A percentile compares a stretch with the other conserved stretches of the same genome.
These are phyloP conservation scores for Russula compacta DNA, from an alignment of 768 basidiomycete genomes.

Conservation along the genomic window DNA sequence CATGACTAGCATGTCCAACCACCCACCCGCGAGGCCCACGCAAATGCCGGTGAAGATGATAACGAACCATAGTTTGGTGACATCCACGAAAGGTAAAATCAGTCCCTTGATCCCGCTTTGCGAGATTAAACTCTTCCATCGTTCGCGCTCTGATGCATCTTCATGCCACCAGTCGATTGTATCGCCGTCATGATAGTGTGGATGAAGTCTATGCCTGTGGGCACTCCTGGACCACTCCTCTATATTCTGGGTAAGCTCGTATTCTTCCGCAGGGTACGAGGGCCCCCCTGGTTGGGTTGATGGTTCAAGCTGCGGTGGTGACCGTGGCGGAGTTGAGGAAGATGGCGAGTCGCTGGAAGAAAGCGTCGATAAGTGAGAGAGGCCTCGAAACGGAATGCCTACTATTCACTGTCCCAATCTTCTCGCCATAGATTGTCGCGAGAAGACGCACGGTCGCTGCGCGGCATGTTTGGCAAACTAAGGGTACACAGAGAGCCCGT, in stretches of 20 bases:
- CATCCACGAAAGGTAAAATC: slow-evolving; percentile 45
- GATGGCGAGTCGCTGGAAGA: not conserved
- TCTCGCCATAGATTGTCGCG: not conserved
- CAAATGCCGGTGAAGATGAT: slow-evolving; percentile 57
- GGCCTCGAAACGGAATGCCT: not conserved
- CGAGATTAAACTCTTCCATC: slow-evolving; percentile 39
- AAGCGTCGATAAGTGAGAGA: not conserved
- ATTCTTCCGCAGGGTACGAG: slow-evolving; percentile 7
- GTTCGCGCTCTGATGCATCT: slow-evolving; percentile 51
- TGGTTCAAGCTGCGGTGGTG: not conserved
- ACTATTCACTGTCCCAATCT: not conserved
- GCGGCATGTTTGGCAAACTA: not conserved
- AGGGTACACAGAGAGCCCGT: not conserved
- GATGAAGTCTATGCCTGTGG: slow-evolving; percentile 15
- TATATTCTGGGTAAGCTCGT: slow-evolving; percentile 13
- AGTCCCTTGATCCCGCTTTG: slow-evolving; percentile 50
- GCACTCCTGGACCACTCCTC: slow-evolving; percentile 18
- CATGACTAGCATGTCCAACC: slow-evolving; percentile 64
- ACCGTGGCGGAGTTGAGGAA: not conserved
- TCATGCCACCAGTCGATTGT: slow-evolving; percentile 66
- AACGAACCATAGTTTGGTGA: slow-evolving; percentile 57
- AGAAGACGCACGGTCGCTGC: not conserved
- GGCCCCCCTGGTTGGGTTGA: not conserved
- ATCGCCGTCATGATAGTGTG: slow-evolving; percentile 44
- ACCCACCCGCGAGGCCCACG: slow-evolving; percentile 59